Evolutionary conservation across 2,329 filamentous ascomycete species (phyloP).

Genomic region (Neonectria coccinea): DNA sequence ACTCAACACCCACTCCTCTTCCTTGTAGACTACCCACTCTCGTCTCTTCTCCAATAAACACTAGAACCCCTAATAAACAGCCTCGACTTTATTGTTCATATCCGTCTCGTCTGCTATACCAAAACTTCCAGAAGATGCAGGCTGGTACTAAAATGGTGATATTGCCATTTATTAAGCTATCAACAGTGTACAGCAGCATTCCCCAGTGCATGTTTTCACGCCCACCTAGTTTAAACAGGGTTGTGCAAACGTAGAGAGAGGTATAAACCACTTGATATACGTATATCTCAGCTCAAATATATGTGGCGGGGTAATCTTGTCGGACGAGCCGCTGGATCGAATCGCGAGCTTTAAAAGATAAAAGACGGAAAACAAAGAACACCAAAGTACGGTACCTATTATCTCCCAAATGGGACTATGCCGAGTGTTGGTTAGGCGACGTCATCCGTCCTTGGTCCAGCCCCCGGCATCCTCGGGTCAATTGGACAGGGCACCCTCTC

Average conservation of each 20-base stretch:
- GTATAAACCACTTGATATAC: no score
- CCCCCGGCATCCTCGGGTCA: conserved; percentile 17
- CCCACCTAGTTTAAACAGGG: no score
- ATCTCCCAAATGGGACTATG: not conserved
- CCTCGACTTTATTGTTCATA: no score
- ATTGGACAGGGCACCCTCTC: conserved; percentile 2
- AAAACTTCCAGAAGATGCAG: not conserved
- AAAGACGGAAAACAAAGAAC: not conserved
- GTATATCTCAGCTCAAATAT: not conserved
- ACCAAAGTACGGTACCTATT: not conserved
- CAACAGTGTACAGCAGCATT: no score
- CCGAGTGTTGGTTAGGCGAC: conserved; percentile 17
- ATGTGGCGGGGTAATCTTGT: not conserved
- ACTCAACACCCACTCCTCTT: no score
- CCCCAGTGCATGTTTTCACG: not conserved
- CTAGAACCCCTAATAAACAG: not conserved
- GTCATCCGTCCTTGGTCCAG: conserved; percentile 1
- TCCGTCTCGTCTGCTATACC: no score
- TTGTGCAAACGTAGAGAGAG: no score
- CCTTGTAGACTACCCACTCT: not conserved
- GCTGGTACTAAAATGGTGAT: not conserved
- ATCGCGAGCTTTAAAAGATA: not conserved
- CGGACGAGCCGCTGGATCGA: not conserved
- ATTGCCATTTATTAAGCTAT: no score
- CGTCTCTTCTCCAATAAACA: not conserved